Percentiles rank a stretch among this genome's conserved stretches.
These are phyloP conservation scores for Suillus weaverae DNA, from an alignment of 768 basidiomycete species.

Conservation along the genomic window DNA sequence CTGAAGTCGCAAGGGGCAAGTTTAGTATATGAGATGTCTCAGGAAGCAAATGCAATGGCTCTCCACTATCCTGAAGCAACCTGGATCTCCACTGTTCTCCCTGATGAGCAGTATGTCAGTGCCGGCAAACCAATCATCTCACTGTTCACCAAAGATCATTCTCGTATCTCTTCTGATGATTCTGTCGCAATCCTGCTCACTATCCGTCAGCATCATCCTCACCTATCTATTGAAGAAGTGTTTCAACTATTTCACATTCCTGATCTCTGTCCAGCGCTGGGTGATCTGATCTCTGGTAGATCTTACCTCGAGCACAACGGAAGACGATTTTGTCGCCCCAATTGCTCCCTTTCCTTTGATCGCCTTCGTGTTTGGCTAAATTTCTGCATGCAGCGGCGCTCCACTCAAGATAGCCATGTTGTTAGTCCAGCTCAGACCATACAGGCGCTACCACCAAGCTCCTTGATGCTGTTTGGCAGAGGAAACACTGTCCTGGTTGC, in stretches of 20 bases:
- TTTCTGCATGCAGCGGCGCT: neutral
- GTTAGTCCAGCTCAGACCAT: conserved; percentile 1
- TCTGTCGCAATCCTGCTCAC: conserved; percentile 1
- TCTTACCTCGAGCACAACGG: conserved; percentile 1
- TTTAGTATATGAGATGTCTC: conserved; percentile 5
- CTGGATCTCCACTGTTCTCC: conserved; percentile 6
- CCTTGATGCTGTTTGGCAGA: neutral
- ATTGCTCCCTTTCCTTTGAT: conserved; percentile 6
- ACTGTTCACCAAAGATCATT: conserved; percentile 1
- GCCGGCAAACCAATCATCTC: conserved; percentile 1
- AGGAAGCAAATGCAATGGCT: neutral
- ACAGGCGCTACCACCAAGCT: conserved; percentile 3
- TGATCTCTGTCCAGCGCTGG: conserved; percentile 10
- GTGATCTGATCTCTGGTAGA: conserved; percentile 5
- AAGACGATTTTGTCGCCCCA: neutral
- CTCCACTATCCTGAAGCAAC: conserved; percentile 6
- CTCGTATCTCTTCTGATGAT: conserved; percentile 2
- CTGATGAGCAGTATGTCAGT: neutral
- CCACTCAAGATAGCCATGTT: neutral
- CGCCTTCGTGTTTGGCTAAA: neutral
- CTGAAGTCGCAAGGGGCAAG: conserved; percentile 1
- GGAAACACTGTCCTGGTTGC: conserved; percentile 6
- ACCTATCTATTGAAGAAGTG: conserved; percentile 3
- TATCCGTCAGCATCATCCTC: neutral
- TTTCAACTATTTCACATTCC: neutral